Evolutionary conservation across 805 yeast species (phyloP).

Genomic region (Jamesozyma piceae): DNA sequence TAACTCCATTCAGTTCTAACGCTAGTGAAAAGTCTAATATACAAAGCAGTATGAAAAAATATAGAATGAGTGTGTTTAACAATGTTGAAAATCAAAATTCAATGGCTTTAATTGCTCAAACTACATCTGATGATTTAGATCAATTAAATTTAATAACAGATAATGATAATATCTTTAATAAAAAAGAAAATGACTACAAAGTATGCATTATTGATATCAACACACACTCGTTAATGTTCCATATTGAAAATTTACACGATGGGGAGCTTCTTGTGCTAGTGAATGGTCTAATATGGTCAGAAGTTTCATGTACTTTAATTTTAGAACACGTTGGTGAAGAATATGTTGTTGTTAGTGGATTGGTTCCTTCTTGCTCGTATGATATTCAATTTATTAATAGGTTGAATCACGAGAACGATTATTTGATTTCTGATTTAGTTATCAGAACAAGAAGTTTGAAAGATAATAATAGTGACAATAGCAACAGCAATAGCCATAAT

Average conservation of each 20-base stretch:
- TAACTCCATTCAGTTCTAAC: not conserved
- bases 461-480: not conserved
- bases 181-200: constrained; percentile 27
- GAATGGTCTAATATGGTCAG: constrained; percentile 64
- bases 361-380: constrained; percentile 56
- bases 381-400: constrained; percentile 41
- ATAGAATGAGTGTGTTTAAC: constrained; percentile 22
- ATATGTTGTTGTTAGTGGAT: constrained; percentile 51
- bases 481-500: constrained; percentile 1
- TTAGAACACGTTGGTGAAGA: constrained; percentile 37
- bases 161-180: constrained; percentile 22
- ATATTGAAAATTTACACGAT: constrained; percentile 36
- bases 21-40: not conserved
- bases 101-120: constrained; percentile 32
- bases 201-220: constrained; percentile 43
- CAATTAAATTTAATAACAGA: constrained; percentile 22
- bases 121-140: constrained; percentile 24
- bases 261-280: constrained; percentile 41
- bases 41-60: not conserved
- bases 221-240: constrained; percentile 44
- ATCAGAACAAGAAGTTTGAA: constrained; percentile 26
- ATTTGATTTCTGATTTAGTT: constrained; percentile 33
- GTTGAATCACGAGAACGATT: constrained; percentile 28
- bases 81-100: constrained; percentile 25
- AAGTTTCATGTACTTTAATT: constrained; percentile 41